Conservation (phyloP, 768 basidiomycete species). For the Harrya chromipes region DNA sequence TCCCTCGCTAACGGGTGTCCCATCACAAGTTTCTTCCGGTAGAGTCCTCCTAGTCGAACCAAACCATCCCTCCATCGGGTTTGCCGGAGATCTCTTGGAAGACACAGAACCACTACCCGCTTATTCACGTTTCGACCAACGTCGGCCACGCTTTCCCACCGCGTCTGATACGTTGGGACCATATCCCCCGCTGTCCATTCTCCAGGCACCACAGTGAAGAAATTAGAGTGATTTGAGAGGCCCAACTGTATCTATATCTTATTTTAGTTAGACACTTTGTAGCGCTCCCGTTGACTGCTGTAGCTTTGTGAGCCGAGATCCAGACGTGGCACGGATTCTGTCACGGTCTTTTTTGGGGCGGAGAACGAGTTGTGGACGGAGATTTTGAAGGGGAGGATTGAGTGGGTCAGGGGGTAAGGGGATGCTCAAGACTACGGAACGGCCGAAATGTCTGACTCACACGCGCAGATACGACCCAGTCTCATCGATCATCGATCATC, state of each 20-base stretch:
- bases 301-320: too few relatives aligned
- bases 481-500: too few relatives aligned
- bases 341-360: too few relatives aligned
- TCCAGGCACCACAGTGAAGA: slow-evolving; percentile 6
- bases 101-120: slow-evolving; percentile 17
- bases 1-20: slow-evolving; percentile 17
- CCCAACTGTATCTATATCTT: slow-evolving; percentile 2
- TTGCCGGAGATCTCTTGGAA: neutral
- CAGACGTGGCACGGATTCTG: too few relatives aligned
- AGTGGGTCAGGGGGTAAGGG: too few relatives aligned
- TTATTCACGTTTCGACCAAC: slow-evolving; percentile 29
- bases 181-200: slow-evolving; percentile 22
- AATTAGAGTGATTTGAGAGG: too few relatives aligned
- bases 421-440: too few relatives aligned
- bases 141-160: slow-evolving; percentile 13
- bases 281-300: neutral
- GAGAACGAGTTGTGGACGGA: too few relatives aligned
- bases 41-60: neutral
- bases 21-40: slow-evolving; percentile 1
- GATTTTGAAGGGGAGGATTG: too few relatives aligned
- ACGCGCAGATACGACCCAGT: too few relatives aligned
- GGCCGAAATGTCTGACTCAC: too few relatives aligned
- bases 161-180: slow-evolving; percentile 25
- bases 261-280: neutral
- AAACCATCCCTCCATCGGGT: neutral